Base-by-base conservation (phyloP, 1,284 basidiomycete species). In the Ustilago tritici region DNA sequence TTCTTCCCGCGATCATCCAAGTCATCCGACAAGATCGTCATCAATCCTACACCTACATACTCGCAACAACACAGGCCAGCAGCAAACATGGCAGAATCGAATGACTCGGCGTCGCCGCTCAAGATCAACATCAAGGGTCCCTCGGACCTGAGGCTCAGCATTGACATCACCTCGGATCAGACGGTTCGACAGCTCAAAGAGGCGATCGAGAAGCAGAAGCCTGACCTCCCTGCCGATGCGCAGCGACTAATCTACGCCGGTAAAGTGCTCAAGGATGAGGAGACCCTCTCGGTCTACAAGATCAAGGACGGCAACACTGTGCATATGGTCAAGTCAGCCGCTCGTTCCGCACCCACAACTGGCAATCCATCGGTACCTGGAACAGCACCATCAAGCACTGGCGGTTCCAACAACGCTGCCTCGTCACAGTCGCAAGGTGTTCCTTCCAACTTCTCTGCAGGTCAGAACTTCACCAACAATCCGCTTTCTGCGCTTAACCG, bases 61-160 rank as follows among this genome's bases (percentile, higher is more conserved):
- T 46, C 43, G 17, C 43, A 46, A 19, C n/a, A 15, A 46, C 43
- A 4, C 19, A 17, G n/a, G 14, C 19, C 7, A 19, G 2, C 9
- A 19, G 7, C 47, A 34, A 57, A 23, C 47, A 76, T 76, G 74
- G 56, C 75, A 6, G 75, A 77, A 59, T 31, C 61, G 3, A 60
- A 14, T 31, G 80, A 80, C 23, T 73, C 60, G 43, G 75, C 66
- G 15, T 31, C 65, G n/a, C 43, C 58, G 56, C 72, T 85, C 57
- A 78, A 80, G 46, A 62, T 85, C 65, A 81, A 82, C 65, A 78
- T 85, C 77, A 85, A 84, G 61, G 84, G 84, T 3, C 84, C 84
- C 4, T 81, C 82, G 52, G 84, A 80, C 19, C 68, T 85, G 40
- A 82, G 82, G 72, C 78, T 85, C 14, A 61, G 65, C 35, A 55